Evolutionary conservation across 306 rosid species (phyloP).

Genomic region (Arachis hypogaea): DNA sequence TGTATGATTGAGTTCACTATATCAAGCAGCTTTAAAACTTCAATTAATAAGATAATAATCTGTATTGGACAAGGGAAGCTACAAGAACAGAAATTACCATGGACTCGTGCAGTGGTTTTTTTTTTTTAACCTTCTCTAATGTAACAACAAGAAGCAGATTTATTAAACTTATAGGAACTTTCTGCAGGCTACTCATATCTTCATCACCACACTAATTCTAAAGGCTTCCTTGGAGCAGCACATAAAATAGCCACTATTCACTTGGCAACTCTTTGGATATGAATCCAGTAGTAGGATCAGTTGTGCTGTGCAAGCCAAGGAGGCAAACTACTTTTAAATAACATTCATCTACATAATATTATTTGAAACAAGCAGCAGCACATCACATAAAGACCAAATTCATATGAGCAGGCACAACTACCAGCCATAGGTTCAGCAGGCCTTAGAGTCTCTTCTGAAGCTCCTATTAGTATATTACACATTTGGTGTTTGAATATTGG

Average conservation of each 20-base stretch:
- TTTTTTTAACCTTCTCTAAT: background rate
- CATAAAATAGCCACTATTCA: constrained; percentile 25
- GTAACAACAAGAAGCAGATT: no score
- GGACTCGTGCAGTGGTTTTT: background rate
- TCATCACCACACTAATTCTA: background rate
- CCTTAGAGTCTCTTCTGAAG: constrained; percentile 11
- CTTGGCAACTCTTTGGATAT: background rate
- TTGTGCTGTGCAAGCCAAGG: constrained; percentile 7
- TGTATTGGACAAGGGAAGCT: background rate
- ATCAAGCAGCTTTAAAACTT: constrained; percentile 17
- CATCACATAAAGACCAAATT: constrained; percentile 23
- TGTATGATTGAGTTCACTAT: constrained; percentile 1
- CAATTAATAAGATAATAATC: constrained; percentile 13
- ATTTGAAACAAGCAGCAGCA: constrained; percentile 29
- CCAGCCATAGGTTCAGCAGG: background rate
- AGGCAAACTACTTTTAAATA: constrained; percentile 10
- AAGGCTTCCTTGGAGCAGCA: constrained; percentile 2
- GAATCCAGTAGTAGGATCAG: background rate
- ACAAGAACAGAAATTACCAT: background rate
- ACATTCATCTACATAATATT: constrained; percentile 7
- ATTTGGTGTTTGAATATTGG: background rate
- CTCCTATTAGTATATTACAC: background rate
- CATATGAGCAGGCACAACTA: constrained; percentile 12
- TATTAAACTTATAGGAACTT: background rate
- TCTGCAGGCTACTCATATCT: background rate